Base-by-base conservation (phyloP, 495 filamentous ascomycete species). In the Baudoinia panamericana region DNA sequence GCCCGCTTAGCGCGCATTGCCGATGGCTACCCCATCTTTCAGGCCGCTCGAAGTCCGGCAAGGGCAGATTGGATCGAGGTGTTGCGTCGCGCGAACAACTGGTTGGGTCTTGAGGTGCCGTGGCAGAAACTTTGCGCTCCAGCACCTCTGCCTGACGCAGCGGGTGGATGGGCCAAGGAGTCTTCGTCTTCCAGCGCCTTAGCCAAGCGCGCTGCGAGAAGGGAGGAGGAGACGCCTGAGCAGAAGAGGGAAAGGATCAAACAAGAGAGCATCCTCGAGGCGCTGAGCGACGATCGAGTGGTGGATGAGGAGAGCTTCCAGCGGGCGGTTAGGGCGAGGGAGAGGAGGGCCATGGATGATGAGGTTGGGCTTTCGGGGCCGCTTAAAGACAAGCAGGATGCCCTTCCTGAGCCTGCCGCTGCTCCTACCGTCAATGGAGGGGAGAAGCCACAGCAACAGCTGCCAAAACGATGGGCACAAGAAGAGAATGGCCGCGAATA, bases 51-150 rank as follows among this genome's bases (percentile, higher is more conserved):
- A 21, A 80, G 72, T 4, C 80, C 79, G 1, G 74, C 76, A 4
- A 72, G 82, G 21, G 72, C 78, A 5, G 82, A 87, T 57, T 87
- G 82, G 82, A 71, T 80, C 30, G 81, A 87, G 57, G 67, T 84
- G 2, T 56, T 87, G 2, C 73, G 76, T 6, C 66, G 68, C 30
- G 63, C 68, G 0, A 65, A 67, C 21, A 81, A 83, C 46, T 81
- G 73, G 73, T 67, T 83, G 33, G 66, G 70, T 9, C 62, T 86
- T 4, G 49, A 57, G 8, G 63, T 65, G 3, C 65, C 64, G 16
- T 86, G 81, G 81, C 79, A 86, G 36, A 60, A 63, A 0, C 70
- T 86, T 20, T 85, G 80, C 49, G 67, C 73, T 1, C 79, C 80
- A 0, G 74, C 76, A 0, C 75, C 78, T 4, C 55, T 82, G 0